Base-by-base conservation (phyloP, 768 basidiomycete genomes). In the Agaricus sinodeliciosus region DNA sequence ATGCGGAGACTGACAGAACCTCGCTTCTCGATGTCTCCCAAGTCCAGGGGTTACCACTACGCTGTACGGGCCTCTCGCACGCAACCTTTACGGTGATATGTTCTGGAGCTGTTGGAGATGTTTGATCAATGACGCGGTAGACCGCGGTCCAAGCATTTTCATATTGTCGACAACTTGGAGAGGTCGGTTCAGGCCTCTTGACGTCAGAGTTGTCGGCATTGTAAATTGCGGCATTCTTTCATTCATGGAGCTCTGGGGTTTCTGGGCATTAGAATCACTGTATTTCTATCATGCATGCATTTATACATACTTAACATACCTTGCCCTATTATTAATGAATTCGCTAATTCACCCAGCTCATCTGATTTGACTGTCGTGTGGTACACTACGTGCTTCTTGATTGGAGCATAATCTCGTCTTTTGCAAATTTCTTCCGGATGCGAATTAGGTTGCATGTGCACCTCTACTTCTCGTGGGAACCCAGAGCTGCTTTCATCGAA, bases 1-100 rank as follows among this genome's bases (percentile, higher is more conserved):
- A 63, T 78, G 58, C 67, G 73, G 54, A 69, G 66, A 58, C 60
- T 74, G 55, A 72, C 69, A 28, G 66, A 67, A 55, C 61, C 64
- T 26, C 61, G 64, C 22, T 56, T 59, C 51, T 48, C 55, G 47
- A 53, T 51, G 48, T 42, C 60, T 36, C 61, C 61, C 51, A 57
- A 57, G 12, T 47, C 58, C 34, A 62, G 63, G 51, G 58, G 61
- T 2, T n/a, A 39, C 49, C 59, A 60, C 43, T 48, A 53, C 39
- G 34, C 37, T 16, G 18, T 35, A 8, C 43, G 41, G 13, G 19
- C 43, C 15, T 48, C 54, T 52, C 65, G 63, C 36, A 55, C 60
- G 46, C 52, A 58, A 31, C 59, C 59, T 34, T 61, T 59, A 40
- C 59, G 60, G 46, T 65, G 57, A 61, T 22, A 44, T 3, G 28